These are phyloP conservation scores for Urostyla sp. DNA, from an alignment of 73 alveolate species.

Conservation along the genomic window DNA sequence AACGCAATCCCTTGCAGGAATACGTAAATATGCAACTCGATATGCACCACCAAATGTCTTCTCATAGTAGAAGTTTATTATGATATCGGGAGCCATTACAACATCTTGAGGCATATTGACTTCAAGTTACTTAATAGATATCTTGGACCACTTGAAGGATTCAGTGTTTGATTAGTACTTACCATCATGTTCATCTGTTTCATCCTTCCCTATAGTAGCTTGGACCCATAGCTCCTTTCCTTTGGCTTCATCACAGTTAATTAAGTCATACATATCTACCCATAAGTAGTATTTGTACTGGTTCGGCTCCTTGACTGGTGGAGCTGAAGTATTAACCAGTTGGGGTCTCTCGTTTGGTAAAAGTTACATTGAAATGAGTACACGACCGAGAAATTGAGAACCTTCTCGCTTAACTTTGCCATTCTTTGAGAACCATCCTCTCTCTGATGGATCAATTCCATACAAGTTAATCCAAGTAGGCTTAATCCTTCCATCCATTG, in stretches of 20 bases:
- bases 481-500: conserved; percentile 90
- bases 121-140: conserved; percentile 44
- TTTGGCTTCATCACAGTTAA: conserved; percentile 73
- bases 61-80: conserved; percentile 78
- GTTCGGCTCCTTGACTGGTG: conserved; percentile 85
- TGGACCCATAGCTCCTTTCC: conserved; percentile 77
- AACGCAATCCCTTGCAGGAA: conserved; percentile 59
- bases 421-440: conserved; percentile 58
- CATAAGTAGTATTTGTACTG: conserved; percentile 66
- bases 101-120: conserved; percentile 81
- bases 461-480: conserved; percentile 89
- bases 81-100: conserved; percentile 85
- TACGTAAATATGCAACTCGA: conserved; percentile 75
- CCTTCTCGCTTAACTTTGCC: conserved; percentile 76
- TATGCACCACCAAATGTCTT: conserved; percentile 63
- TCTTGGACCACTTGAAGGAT: conserved; percentile 40
- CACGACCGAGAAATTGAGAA: conserved; percentile 86
- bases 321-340: conserved; percentile 68
- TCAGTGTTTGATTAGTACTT: conserved; percentile 62
- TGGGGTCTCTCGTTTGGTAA: conserved; percentile 86
- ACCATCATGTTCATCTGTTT: conserved; percentile 57
- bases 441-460: conserved; percentile 84
- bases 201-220: conserved; percentile 74
- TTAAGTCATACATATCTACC: conserved; percentile 81
- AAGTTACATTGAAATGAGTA: conserved; percentile 80